Conservation (phyloP, 148 eudicot species). For the Drosera capensis region DNA sequence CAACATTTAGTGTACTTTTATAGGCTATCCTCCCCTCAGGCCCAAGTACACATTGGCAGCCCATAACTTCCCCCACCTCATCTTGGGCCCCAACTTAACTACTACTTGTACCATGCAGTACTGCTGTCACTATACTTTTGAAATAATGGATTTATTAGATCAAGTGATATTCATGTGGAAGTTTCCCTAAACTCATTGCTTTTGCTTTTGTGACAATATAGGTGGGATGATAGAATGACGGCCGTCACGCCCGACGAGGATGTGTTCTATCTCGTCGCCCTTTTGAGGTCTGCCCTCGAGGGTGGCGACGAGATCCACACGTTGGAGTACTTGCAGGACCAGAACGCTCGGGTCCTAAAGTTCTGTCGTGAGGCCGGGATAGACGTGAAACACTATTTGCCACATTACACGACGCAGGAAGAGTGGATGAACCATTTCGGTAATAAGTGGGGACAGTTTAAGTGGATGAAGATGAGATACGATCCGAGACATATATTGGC, state of each 20-base stretch:
- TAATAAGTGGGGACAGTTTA: neutral
- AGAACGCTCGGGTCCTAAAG: neutral
- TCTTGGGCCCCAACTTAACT: too few relatives aligned
- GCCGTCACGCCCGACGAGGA: conserved; percentile 64
- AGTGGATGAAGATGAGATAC: neutral
- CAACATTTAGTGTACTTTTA: too few relatives aligned
- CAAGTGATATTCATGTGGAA: neutral
- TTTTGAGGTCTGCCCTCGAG: conserved; percentile 38
- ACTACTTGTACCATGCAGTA: too few relatives aligned
- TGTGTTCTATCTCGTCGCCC: conserved; percentile 58
- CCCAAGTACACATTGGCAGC: too few relatives aligned
- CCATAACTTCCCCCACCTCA: too few relatives aligned
- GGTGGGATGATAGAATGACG: conserved; percentile 74
- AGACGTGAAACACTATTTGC: neutral
- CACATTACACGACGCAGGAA: neutral
- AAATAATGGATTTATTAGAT: neutral
- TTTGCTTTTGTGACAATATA: conserved; percentile 10
- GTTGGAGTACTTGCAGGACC: neutral
- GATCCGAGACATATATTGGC: neutral
- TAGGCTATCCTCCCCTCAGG: too few relatives aligned
- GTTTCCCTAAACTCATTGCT: neutral
- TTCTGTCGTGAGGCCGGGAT: neutral
- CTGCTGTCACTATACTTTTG: too few relatives aligned
- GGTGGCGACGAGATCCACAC: neutral
- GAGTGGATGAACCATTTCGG: neutral